Conservation (phyloP, 1,284 basidiomycete species). For the Puccinia sorghi region DNA sequence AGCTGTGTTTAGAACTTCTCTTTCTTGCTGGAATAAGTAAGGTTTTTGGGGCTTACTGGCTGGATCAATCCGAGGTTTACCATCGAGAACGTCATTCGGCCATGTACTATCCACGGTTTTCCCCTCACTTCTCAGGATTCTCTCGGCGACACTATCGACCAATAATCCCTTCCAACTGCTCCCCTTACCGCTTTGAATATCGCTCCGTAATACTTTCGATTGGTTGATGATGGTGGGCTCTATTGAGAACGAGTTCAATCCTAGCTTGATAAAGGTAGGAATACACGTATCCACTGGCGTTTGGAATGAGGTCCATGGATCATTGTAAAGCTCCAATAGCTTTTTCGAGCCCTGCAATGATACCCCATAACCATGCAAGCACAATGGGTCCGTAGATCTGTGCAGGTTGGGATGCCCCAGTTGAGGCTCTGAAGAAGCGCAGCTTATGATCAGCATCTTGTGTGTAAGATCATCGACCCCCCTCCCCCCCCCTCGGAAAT, state of each 20-base stretch:
- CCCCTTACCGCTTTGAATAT: slow-evolving; percentile 57
- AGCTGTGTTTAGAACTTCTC: too few species aligned
- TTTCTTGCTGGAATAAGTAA: background rate
- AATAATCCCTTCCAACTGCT: slow-evolving; percentile 56
- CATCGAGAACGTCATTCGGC: background rate
- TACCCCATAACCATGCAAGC: slow-evolving; percentile 57
- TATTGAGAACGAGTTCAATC: slow-evolving; percentile 56
- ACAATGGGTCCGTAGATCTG: slow-evolving; percentile 54
- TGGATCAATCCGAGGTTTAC: slow-evolving; percentile 23
- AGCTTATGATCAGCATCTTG: slow-evolving; percentile 6
- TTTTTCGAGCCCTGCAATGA: slow-evolving; percentile 53
- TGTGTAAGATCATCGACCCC: slow-evolving; percentile 63
- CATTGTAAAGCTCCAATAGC: slow-evolving; percentile 53
- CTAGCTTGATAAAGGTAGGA: slow-evolving; percentile 65
- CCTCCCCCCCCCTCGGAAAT: too few species aligned
- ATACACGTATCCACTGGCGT: slow-evolving; percentile 62
- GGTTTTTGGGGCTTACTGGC: slow-evolving; percentile 30
- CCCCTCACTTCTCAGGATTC: slow-evolving; percentile 57
- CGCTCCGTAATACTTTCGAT: slow-evolving; percentile 57
- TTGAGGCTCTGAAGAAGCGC: slow-evolving; percentile 67
- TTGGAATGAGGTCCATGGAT: slow-evolving; percentile 57
- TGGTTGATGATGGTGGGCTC: slow-evolving; percentile 58
- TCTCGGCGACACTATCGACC: slow-evolving; percentile 58
- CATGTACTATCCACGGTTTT: slow-evolving; percentile 64
- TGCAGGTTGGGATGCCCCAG: slow-evolving; percentile 76